Percentiles rank a stretch among this genome's conserved stretches.
These are phyloP conservation scores for Dactylonectria macrodidyma DNA, from an alignment of 2,329 filamentous ascomycete genomes.

Conservation along the genomic window DNA sequence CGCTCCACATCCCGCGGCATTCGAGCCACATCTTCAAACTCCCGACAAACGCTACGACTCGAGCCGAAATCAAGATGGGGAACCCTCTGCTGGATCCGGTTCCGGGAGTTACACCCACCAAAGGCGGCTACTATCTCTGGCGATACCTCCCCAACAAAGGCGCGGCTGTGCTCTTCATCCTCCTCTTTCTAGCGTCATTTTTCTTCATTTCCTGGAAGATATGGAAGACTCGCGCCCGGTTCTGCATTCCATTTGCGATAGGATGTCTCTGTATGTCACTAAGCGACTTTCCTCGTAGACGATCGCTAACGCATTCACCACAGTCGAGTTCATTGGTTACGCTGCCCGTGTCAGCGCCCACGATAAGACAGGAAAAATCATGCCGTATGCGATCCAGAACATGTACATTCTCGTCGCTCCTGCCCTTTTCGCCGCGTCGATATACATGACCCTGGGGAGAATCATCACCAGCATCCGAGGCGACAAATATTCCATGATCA, in stretches of 20 bases:
- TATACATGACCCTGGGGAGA: constrained; percentile 11
- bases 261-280: constrained; percentile 3
- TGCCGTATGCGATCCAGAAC: constrained; percentile 15
- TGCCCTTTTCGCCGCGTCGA: constrained; percentile 8
- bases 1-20: no score
- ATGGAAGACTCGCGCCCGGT: constrained; percentile 3
- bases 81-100: not conserved
- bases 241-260: constrained; percentile 14
- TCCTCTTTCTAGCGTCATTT: constrained; percentile 5
- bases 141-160: constrained; percentile 19
- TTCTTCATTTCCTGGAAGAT: constrained; percentile 19
- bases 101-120: constrained; percentile 14
- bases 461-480: constrained; percentile 11
- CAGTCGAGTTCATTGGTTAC: constrained; percentile 11
- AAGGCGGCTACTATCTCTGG: constrained; percentile 18
- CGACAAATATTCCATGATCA: constrained; percentile 14
- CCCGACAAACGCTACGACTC: not conserved
- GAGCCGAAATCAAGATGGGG: not conserved
- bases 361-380: constrained; percentile 11
- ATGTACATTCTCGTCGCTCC: constrained; percentile 17
- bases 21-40: not conserved
- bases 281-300: no score
- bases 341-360: constrained; percentile 1
- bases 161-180: not conserved
- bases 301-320: not conserved